These are phyloP conservation scores for Neurospora crassa DNA, from an alignment of 2,329 filamentous ascomycete species.

Conservation along the genomic window DNA sequence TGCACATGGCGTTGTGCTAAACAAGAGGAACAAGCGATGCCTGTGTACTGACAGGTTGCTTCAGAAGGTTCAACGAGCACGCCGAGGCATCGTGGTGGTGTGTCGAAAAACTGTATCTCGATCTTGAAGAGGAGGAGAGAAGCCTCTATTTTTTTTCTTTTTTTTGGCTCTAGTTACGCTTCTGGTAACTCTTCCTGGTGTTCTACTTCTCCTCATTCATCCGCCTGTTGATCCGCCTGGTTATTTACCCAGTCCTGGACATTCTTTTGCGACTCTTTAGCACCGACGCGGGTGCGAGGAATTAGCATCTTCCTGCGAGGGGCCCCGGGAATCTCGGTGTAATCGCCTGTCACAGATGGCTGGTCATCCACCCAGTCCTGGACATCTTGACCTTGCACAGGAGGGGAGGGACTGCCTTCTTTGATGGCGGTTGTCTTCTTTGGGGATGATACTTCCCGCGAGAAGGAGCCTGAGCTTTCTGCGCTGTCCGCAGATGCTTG, in stretches of 20 bases:
- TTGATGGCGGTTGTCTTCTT: not conserved
- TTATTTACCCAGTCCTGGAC: not conserved
- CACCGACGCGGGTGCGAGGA: not conserved
- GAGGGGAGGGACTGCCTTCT: not conserved
- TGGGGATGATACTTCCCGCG: not conserved
- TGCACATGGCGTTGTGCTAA: not conserved
- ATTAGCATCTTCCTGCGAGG: not conserved
- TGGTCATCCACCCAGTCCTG: not conserved
- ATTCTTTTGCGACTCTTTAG: not conserved
- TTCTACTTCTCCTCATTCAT: not conserved
- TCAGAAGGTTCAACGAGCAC: no score
- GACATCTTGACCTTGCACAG: not conserved
- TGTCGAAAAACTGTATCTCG: no score
- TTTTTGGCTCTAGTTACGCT: not conserved
- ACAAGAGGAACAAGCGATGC: not conserved
- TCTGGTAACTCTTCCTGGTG: not conserved
- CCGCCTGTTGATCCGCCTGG: not conserved
- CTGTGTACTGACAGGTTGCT: not conserved
- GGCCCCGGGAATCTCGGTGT: not conserved
- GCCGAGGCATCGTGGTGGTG: no score
- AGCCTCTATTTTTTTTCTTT: not conserved
- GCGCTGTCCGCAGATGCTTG: constrained; percentile 5
- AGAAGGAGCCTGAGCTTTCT: constrained; percentile 5
- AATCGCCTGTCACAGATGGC: not conserved
- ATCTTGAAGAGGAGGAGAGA: not conserved